These are phyloP conservation scores for Fusarium sp. DNA, from an alignment of 2,329 filamentous ascomycete species.

Conservation along the genomic window DNA sequence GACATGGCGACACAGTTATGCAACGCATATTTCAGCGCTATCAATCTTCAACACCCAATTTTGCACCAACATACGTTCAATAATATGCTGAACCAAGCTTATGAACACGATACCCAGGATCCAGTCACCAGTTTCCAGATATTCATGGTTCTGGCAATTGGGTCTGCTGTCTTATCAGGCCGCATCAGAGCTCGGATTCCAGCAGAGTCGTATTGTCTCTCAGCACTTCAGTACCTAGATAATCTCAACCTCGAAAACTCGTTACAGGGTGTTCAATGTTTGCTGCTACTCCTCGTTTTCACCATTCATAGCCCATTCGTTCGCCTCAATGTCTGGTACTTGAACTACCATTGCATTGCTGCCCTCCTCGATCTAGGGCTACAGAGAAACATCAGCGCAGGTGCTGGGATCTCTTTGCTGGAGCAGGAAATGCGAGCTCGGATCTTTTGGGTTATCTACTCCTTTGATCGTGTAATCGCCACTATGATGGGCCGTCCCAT, in stretches of 20 bases:
- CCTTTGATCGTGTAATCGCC: slow-evolving; percentile 63
- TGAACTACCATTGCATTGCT: slow-evolving; percentile 68
- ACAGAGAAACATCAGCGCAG: slow-evolving; percentile 61
- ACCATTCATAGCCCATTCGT: slow-evolving; percentile 64
- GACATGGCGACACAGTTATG: slow-evolving; percentile 57
- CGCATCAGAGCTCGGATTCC: slow-evolving; percentile 59
- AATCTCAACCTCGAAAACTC: slow-evolving; percentile 62
- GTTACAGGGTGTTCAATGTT: slow-evolving; percentile 62
- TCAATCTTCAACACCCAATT: slow-evolving; percentile 64
- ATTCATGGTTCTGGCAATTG: slow-evolving; percentile 66
- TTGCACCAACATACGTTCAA: slow-evolving; percentile 60
- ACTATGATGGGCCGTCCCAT: slow-evolving; percentile 70
- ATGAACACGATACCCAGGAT: slow-evolving; percentile 47
- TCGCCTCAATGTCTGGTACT: slow-evolving; percentile 64
- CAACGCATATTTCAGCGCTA: slow-evolving; percentile 61
- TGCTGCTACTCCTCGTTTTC: slow-evolving; percentile 61
- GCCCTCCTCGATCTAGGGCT: slow-evolving; percentile 64
- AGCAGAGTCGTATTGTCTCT: slow-evolving; percentile 62
- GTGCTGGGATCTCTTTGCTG: slow-evolving; percentile 58
- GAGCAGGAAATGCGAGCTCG: slow-evolving; percentile 67
- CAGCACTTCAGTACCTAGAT: slow-evolving; percentile 62
- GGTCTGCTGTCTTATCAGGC: slow-evolving; percentile 59
- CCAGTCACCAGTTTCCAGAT: slow-evolving; percentile 59
- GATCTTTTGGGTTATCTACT: slow-evolving; percentile 67
- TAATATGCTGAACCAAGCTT: slow-evolving; percentile 55